phyloP scores from a whole-genome alignment of 352 stramenopile genomes.

The Globisporangium abappressorium region DNA sequence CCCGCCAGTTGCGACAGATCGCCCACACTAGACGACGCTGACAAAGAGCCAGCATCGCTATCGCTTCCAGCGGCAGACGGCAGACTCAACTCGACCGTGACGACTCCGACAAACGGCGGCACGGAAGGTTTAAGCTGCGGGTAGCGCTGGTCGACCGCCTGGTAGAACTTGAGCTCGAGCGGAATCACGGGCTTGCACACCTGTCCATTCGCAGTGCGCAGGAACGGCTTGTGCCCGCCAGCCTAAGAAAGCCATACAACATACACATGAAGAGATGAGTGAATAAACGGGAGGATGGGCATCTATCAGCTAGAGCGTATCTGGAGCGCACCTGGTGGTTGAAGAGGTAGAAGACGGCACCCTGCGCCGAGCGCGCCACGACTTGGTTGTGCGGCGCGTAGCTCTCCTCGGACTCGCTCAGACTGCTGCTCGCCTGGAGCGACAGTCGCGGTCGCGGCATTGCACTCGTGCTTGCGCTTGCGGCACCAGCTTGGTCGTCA shows the following conservation, averaged over 20 bases:
- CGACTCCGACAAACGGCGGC: slow-evolving; percentile 61
- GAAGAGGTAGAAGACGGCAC: slow-evolving; percentile 75
- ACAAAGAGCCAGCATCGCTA: slow-evolving; percentile 12
- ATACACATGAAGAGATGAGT: too few species aligned
- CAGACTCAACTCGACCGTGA: slow-evolving; percentile 53
- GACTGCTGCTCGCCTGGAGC: slow-evolving; percentile 13
- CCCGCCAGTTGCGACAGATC: slow-evolving; percentile 17
- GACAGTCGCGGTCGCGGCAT: slow-evolving; percentile 4
- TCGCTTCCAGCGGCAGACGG: slow-evolving; percentile 11
- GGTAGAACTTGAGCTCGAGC: slow-evolving; percentile 75
- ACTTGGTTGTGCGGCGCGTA: slow-evolving; percentile 38
- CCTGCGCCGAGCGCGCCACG: slow-evolving; percentile 60
- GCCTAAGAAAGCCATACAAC: slow-evolving; percentile 24
- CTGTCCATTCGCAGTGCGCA: slow-evolving; percentile 56
- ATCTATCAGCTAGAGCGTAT: background rate
- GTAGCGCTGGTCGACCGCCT: slow-evolving; percentile 42
- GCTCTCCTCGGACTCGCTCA: slow-evolving; percentile 17
- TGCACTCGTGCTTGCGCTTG: background rate
- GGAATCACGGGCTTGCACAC: slow-evolving; percentile 78
- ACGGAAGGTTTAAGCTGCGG: slow-evolving; percentile 67
- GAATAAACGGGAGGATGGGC: too few species aligned
- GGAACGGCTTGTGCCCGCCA: slow-evolving; percentile 70
- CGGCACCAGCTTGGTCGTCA: background rate
- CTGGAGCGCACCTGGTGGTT: slow-evolving; percentile 45
- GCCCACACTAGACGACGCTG: slow-evolving; percentile 16